phyloP scores from a whole-genome alignment of 2,329 filamentous ascomycete species.

The Xylariaceae sp. region DNA sequence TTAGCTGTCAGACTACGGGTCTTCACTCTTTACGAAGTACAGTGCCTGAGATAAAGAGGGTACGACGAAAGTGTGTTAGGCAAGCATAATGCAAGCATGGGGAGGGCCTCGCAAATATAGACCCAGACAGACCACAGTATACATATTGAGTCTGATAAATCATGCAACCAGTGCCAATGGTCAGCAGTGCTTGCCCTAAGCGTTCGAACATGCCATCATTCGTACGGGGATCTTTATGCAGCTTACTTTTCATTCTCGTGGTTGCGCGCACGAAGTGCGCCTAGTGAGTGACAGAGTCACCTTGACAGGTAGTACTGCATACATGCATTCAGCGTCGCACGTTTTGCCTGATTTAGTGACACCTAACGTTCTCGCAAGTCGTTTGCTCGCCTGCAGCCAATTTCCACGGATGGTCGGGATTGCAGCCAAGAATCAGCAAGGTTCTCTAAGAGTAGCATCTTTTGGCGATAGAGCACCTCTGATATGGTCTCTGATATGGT shows the following conservation, averaged over 20 bases:
- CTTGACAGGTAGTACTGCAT: slow-evolving; percentile 15
- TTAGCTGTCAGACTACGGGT: slow-evolving; percentile 14
- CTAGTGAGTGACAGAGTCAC: neutral
- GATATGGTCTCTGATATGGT: too few relatives aligned
- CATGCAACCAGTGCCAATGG: neutral
- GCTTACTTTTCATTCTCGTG: neutral
- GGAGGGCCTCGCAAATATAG: slow-evolving; percentile 16
- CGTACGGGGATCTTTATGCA: neutral
- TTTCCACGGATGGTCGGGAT: too few relatives aligned
- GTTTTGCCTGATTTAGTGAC: slow-evolving; percentile 2
- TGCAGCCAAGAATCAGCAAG: too few relatives aligned
- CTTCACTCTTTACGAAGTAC: neutral
- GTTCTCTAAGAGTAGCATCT: too few relatives aligned
- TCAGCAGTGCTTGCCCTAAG: neutral
- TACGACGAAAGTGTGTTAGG: neutral
- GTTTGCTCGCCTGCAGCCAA: neutral
- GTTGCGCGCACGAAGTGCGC: neutral
- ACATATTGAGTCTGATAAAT: slow-evolving; percentile 4
- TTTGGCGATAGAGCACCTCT: too few relatives aligned
- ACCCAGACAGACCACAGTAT: slow-evolving; percentile 17
- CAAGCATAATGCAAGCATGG: slow-evolving; percentile 11
- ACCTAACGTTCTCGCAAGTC: slow-evolving; percentile 4
- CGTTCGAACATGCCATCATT: neutral
- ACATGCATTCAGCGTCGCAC: slow-evolving; percentile 6
- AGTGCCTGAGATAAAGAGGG: neutral